Evolutionary conservation across 331 rosid genomes (phyloP).

Genomic region (Malus hybrid): DNA sequence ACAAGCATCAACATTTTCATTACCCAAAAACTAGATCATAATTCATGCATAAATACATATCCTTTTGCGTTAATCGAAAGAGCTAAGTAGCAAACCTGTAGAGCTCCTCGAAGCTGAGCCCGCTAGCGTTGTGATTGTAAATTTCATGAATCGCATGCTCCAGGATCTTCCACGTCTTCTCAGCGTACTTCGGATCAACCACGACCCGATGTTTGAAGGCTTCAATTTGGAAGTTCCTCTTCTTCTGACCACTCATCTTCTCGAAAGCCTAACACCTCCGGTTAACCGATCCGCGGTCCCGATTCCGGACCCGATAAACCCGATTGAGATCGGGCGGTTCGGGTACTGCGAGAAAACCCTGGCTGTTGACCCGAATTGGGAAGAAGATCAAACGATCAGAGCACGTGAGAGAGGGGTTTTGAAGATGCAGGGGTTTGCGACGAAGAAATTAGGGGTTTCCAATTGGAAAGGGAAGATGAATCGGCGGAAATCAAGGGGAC

Average conservation of each 20-base stretch:
- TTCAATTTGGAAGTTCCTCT: slow-evolving; percentile 66
- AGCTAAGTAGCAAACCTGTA: slow-evolving; percentile 40
- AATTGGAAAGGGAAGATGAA: background rate
- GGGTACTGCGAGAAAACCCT: background rate
- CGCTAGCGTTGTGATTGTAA: slow-evolving; percentile 86
- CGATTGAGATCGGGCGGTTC: background rate
- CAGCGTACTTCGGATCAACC: slow-evolving; percentile 84
- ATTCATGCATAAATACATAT: background rate
- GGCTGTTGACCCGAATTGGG: background rate
- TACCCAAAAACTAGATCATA: background rate
- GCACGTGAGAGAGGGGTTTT: background rate
- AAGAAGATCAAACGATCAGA: background rate
- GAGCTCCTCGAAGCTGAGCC: slow-evolving; percentile 92
- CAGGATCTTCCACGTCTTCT: slow-evolving; percentile 82
- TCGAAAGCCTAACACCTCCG: background rate
- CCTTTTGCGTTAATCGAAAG: too few species aligned
- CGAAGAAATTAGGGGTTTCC: background rate
- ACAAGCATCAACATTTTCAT: background rate
- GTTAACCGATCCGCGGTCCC: background rate
- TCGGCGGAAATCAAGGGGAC: background rate
- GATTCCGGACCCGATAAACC: background rate
- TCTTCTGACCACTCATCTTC: slow-evolving; percentile 74
- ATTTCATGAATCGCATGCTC: slow-evolving; percentile 89
- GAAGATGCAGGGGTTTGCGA: background rate
- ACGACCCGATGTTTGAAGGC: slow-evolving; percentile 76